Evolutionary conservation across 2,329 filamentous ascomycete species (phyloP), one percentile per base, ranked within the genome.

Genomic region (Malbranchea zuffiana): DNA sequence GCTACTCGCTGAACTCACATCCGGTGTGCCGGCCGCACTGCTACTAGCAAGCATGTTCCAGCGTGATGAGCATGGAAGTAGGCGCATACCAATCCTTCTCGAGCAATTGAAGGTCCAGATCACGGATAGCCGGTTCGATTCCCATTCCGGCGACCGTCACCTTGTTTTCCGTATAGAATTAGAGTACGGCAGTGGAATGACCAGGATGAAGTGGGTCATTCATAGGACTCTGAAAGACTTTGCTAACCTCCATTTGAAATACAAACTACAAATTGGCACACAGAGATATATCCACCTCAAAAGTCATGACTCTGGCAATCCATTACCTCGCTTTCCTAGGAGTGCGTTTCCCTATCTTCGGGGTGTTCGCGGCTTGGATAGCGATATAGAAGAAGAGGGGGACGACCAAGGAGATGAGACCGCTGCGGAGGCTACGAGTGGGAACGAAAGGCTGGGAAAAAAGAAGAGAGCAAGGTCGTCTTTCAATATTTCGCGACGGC

Each of bases 31-130:
- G 3, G 90, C 90, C 16, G 90, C 88, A 13, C 67, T 98, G 41
- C 93, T 98, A 60, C 67, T 98, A 35, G 90, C 90, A 5, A 95
- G 87, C 54, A 95, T 96, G 83, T 90, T 96, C 50, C 90, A 96
- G 62, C 75, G 90, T 40, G 90, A 98, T 50, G 90, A 98, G 60
- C 84, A 95, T 50, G 86, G 88, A 32, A 90, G 93, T 60, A 90
- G 84, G 62, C 78, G 87, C 41, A 94, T 98, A 40, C 90, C 90
- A 0, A 86, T 98, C 36, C 73, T 98, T 3, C 71, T 98, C 5
- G 90, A 98, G 59, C 90, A 98, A 63, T 71, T 98, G 41, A 94
- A 93, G 57, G 71, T 98, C 42, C 77, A 74, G 40, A 82, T 98
- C 41, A 80, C 78, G 6, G 84, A 95, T 51, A 93, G 85, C 50